Base-by-base conservation (phyloP, 805 yeast genomes). In the Naumovozyma baii region DNA sequence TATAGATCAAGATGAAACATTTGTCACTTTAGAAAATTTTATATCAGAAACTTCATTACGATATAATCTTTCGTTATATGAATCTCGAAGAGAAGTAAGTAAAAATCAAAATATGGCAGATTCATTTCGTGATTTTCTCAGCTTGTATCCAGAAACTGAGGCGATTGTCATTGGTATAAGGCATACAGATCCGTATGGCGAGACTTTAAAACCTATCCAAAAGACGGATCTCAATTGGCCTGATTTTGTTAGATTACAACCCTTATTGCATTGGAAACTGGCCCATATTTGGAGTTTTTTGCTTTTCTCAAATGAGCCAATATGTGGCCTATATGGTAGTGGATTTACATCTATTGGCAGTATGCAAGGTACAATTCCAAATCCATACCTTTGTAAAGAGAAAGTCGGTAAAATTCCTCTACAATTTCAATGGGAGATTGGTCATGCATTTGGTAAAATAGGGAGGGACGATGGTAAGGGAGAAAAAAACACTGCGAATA, bases 341-440 rank as follows among this genome's bases (percentile, higher is more conserved):
- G 98, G 98, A 0, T 92, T 81, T 54, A 88, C 98, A 1, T 84
- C 95, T 1, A 61, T 92, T 15, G 98, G 98, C 2, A 92, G 95
- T 0, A 64, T 76, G 1, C 63, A 72, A 40, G 73, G 76, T 33
- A 90, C 98, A 0, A 51, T 71, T 2, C 76, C 73, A 26, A 92
- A 92, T 56, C 95, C 94, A 10, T 68, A 64, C 40, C 57, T 83
- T 37, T 51, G 49, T 19, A 47, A 45, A 9, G 34, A 39, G 3
- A 47, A 39, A 10, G 28, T 37, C 17, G 9, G 16, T 3, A 29
- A 8, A n/a, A 12, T 34, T 7, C 32, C 33, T 3, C 38, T 42
- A 5, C 30, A 33, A 26, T 58, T 58, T 38, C 37, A 46, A 26
- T 57, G 59, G 59, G 63, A 59, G 34, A 48, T 54, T 8, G 37